Conservation (phyloP, 108 stramenopile genomes). For the Pseudonitzschia multiseries region DNA sequence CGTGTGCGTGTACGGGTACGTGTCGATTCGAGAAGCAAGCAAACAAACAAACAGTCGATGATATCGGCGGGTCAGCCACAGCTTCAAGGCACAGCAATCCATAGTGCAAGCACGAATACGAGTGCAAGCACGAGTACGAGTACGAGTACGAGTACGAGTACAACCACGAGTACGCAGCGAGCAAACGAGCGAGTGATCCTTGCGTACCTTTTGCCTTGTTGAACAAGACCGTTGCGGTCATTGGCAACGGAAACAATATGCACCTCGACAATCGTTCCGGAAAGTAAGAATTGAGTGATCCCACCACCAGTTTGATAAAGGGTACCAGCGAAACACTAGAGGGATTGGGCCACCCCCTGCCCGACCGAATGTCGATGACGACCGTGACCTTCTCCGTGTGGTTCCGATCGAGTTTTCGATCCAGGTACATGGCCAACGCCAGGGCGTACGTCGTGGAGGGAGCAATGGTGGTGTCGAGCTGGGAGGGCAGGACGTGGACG, state of each 20-base stretch:
- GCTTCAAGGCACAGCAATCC: too few species aligned
- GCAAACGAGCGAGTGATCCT: neutral
- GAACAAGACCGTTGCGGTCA: slow-evolving; percentile 8
- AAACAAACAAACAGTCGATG: too few species aligned
- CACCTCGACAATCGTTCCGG: slow-evolving; percentile 67
- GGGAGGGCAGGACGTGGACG: slow-evolving; percentile 64
- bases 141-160: neutral
- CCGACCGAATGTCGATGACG: slow-evolving; percentile 70
- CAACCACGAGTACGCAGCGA: neutral
- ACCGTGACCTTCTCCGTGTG: slow-evolving; percentile 55
- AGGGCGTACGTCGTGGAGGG: slow-evolving; percentile 58
- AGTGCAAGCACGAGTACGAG: too few species aligned
- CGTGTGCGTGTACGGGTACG: too few species aligned
- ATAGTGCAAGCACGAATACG: too few species aligned
- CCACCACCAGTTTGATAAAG: slow-evolving; percentile 53
- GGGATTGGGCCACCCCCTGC: slow-evolving; percentile 72
- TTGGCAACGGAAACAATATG: slow-evolving; percentile 67
- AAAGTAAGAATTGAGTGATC: slow-evolving; percentile 50
- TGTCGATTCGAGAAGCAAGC: too few species aligned
- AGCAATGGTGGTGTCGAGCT: slow-evolving; percentile 58
- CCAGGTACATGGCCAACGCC: slow-evolving; percentile 67
- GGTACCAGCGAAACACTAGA: slow-evolving; percentile 55
- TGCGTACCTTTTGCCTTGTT: slow-evolving; percentile 11
- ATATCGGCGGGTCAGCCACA: too few species aligned
- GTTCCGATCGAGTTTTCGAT: slow-evolving; percentile 50